Evolutionary conservation across 2,329 filamentous ascomycete genomes (phyloP).

Genomic region (Trichophyton benhamiae): DNA sequence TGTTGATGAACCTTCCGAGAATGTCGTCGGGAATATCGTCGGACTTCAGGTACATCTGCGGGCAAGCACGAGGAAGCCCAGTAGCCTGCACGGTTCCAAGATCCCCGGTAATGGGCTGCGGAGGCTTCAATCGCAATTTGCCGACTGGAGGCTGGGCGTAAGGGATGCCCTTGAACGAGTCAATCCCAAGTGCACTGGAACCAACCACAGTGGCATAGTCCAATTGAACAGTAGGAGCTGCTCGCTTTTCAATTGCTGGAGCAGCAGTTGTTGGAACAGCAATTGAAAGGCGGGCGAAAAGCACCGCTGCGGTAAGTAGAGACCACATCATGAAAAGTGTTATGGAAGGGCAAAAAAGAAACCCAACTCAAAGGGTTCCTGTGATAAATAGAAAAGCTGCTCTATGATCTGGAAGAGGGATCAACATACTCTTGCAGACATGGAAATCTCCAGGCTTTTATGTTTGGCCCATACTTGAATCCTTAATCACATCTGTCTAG

Average conservation of each 20-base stretch:
- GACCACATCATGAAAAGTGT: neutral
- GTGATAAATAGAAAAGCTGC: neutral
- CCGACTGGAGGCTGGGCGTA: conserved; percentile 60
- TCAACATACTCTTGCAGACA: neutral
- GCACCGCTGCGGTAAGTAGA: neutral
- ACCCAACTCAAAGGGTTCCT: neutral
- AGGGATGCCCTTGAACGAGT: conserved; percentile 62
- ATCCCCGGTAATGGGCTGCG: conserved; percentile 44
- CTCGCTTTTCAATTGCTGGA: neutral
- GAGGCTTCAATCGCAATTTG: conserved; percentile 55
- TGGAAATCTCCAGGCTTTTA: neutral
- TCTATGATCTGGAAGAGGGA: neutral
- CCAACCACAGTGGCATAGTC: conserved; percentile 44
- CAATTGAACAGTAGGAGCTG: conserved; percentile 11
- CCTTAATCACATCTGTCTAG: neutral
- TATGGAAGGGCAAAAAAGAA: neutral
- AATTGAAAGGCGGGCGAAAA: neutral
- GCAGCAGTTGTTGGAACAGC: neutral
- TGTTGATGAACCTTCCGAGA: conserved; percentile 40
- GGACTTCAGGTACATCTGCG: conserved; percentile 55
- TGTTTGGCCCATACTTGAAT: neutral
- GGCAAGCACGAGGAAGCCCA: conserved; percentile 49
- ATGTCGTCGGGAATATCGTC: conserved; percentile 34
- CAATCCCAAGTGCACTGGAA: conserved; percentile 36
- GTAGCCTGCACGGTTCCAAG: conserved; percentile 53